Conservation (phyloP, 768 basidiomycete species). For the Trametes punicea region DNA sequence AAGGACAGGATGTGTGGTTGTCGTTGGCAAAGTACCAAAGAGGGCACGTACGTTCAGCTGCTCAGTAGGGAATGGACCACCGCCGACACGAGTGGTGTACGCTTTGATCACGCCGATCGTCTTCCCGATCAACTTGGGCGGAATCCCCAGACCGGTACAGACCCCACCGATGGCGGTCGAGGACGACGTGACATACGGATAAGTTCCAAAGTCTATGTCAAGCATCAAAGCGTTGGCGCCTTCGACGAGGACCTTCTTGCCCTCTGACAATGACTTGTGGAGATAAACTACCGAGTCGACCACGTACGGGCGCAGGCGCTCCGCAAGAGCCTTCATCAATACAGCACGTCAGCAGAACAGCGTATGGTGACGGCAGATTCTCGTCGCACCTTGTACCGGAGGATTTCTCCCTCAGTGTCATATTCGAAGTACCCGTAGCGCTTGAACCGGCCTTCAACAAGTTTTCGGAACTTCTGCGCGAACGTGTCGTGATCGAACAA, state of each 20-base stretch:
- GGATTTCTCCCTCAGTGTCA: conserved; percentile 95
- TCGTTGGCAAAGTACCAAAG: not conserved
- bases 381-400: conserved; percentile 77
- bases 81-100: conserved; percentile 98
- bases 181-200: conserved; percentile 96
- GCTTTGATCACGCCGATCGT: conserved; percentile 95
- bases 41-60: conserved; percentile 70
- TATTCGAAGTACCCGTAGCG: conserved; percentile 98
- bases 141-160: conserved; percentile 96
- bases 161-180: conserved; percentile 93
- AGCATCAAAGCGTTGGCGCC: conserved; percentile 99
- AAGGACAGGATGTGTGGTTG: no score
- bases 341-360: not conserved
- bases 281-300: conserved; percentile 85
- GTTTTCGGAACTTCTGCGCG: conserved; percentile 86
- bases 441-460: conserved; percentile 97
- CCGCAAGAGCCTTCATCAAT: conserved; percentile 68
- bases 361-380: not conserved
- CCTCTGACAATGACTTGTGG: conserved; percentile 69
- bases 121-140: conserved; percentile 83
- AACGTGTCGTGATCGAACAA: conserved; percentile 86
- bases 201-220: conserved; percentile 96
- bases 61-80: conserved; percentile 97
- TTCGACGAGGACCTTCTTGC: conserved; percentile 87
- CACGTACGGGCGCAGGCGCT: conserved; percentile 82